phyloP scores from a whole-genome alignment of 768 basidiomycete genomes.

The Suillus bovinus region DNA sequence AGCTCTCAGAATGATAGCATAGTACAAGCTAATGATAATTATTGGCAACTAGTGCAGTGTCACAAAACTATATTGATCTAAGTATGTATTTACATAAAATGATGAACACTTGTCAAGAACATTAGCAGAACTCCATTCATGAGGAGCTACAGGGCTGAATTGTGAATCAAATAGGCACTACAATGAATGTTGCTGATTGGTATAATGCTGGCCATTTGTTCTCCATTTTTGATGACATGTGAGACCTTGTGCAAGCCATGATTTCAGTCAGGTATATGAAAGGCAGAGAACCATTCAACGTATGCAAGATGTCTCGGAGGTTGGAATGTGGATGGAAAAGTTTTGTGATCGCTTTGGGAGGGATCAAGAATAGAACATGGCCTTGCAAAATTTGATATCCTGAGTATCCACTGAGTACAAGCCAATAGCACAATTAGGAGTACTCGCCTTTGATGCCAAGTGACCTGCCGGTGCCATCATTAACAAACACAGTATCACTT shows the following conservation, averaged over 20 bases:
- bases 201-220: not conserved
- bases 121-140: too few species aligned
- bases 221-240: constrained; percentile 11
- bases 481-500: not conserved
- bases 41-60: too few species aligned
- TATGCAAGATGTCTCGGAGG: constrained; percentile 18
- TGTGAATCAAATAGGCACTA: too few species aligned
- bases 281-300: constrained; percentile 22
- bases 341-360: constrained; percentile 11
- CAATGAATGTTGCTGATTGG: constrained; percentile 18
- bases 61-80: too few species aligned
- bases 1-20: too few species aligned
- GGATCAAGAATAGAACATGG: constrained; percentile 11
- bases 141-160: too few species aligned
- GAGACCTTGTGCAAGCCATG: constrained; percentile 30
- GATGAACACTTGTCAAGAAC: not conserved
- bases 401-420: not conserved
- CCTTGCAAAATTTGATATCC: constrained; percentile 15
- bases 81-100: too few species aligned
- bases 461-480: not conserved
- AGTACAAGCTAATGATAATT: too few species aligned
- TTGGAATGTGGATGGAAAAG: constrained; percentile 19
- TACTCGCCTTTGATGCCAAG: not conserved
- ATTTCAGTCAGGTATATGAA: constrained; percentile 22
- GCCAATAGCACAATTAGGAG: not conserved